Evolutionary conservation across 2,329 filamentous ascomycete species (phyloP).

Genomic region (Cladobotryum protrusum): DNA sequence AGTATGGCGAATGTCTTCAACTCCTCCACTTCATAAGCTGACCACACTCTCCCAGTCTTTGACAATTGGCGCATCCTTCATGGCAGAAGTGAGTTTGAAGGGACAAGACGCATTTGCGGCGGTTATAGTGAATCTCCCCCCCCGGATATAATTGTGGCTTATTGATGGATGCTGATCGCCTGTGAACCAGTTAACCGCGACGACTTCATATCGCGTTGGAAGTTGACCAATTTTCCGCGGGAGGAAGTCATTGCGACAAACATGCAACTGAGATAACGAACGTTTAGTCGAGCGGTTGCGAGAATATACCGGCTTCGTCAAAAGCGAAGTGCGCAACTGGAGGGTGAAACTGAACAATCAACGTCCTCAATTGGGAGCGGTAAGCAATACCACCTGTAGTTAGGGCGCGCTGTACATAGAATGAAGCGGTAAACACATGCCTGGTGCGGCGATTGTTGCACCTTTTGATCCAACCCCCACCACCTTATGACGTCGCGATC

Average conservation of each 20-base stretch:
- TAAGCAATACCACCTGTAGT: too few species aligned
- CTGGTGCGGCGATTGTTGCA: neutral
- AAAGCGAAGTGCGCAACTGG: too few species aligned
- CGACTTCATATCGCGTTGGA: conserved; percentile 72
- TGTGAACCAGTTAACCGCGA: conserved; percentile 61
- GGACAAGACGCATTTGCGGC: conserved; percentile 81
- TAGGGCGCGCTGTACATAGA: neutral
- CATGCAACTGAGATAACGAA: conserved; percentile 21
- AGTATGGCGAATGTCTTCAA: conserved; percentile 43
- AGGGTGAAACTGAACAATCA: too few species aligned
- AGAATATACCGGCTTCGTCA: too few species aligned
- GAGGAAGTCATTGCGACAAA: conserved; percentile 36
- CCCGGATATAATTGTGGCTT: too few species aligned
- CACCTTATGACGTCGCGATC: conserved; percentile 6
- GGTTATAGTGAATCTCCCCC: conserved; percentile 65
- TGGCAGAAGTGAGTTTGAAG: conserved; percentile 75
- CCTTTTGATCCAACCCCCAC: neutral
- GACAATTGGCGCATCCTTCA: conserved; percentile 96
- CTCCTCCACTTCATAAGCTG: neutral
- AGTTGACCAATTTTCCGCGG: conserved; percentile 59
- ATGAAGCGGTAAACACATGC: neutral
- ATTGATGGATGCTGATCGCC: neutral
- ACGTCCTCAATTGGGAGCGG: too few species aligned
- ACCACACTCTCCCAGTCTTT: conserved; percentile 57
- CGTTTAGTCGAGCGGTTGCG: too few species aligned